Evolutionary conservation across 371 early-diverging fungal genomes (phyloP).

Genomic region (Thermomucor indicae-seudaticae): DNA sequence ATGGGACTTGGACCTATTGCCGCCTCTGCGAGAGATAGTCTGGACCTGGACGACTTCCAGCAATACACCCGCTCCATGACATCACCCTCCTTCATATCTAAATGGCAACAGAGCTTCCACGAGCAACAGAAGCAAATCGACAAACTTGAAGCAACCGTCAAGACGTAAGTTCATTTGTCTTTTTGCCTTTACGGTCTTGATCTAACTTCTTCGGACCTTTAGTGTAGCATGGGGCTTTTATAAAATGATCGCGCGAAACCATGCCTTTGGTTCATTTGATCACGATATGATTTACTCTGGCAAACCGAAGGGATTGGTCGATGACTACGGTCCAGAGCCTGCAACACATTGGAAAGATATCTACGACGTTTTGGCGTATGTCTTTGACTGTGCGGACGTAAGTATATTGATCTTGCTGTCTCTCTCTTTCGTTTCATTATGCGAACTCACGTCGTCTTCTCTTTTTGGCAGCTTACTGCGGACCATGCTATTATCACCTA

Average conservation of each 20-base stretch:
- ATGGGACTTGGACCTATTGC: too few species aligned
- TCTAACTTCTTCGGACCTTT: neutral
- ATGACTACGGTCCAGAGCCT: constrained; percentile 10
- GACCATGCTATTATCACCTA: constrained; percentile 74
- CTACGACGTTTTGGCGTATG: constrained; percentile 34
- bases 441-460: neutral
- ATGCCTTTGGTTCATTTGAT: constrained; percentile 19
- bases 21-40: too few species aligned
- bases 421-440: neutral
- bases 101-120: constrained; percentile 28
- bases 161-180: constrained; percentile 16
- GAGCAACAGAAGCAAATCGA: constrained; percentile 15
- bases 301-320: constrained; percentile 11
- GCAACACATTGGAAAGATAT: constrained; percentile 32
- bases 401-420: neutral
- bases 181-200: neutral
- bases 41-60: neutral
- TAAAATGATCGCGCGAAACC: constrained; percentile 27
- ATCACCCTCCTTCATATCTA: constrained; percentile 7
- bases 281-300: constrained; percentile 23
- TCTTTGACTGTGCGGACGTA: constrained; percentile 56
- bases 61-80: constrained; percentile 2
- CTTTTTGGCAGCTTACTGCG: constrained; percentile 42
- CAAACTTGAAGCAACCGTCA: constrained; percentile 19
- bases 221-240: constrained; percentile 31